These are phyloP conservation scores for Penicillium glabrum DNA, from an alignment of 2,329 filamentous ascomycete genomes.

Conservation along the genomic window DNA sequence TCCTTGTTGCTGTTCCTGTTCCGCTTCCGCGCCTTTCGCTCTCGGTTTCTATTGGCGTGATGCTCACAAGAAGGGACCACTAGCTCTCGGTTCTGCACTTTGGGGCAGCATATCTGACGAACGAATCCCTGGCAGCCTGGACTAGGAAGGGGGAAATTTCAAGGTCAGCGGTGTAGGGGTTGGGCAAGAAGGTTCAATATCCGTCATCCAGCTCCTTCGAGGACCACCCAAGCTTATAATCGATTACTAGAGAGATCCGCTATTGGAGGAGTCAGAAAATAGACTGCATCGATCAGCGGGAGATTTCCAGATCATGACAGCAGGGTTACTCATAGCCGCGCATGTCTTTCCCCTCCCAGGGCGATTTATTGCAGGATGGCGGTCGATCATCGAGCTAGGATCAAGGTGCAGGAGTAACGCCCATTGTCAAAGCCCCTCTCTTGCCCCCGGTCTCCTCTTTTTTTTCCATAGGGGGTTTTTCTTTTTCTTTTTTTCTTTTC, in stretches of 20 bases:
- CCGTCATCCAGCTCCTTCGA: slow-evolving; percentile 24
- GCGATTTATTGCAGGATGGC: slow-evolving; percentile 38
- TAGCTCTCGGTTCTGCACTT: slow-evolving; percentile 20
- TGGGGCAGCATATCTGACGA: slow-evolving; percentile 31
- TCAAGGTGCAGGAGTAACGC: slow-evolving; percentile 26
- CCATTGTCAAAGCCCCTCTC: slow-evolving; percentile 21
- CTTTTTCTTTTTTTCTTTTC: neutral
- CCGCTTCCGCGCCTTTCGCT: neutral
- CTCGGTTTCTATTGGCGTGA: slow-evolving; percentile 3
- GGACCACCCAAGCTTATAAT: slow-evolving; percentile 37
- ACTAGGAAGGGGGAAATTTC: slow-evolving; percentile 6
- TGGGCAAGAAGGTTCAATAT: slow-evolving; percentile 21
- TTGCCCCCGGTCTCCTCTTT: slow-evolving; percentile 1
- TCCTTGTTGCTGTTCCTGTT: neutral
- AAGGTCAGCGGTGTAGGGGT: slow-evolving; percentile 14
- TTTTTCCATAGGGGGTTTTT: neutral
- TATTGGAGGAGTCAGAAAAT: slow-evolving; percentile 41
- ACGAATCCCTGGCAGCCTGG: slow-evolving; percentile 11
- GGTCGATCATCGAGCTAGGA: slow-evolving; percentile 38
- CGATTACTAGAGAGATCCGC: slow-evolving; percentile 26
- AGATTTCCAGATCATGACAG: slow-evolving; percentile 38
- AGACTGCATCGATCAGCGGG: slow-evolving; percentile 35
- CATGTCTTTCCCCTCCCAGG: slow-evolving; percentile 31
- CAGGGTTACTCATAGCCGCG: slow-evolving; percentile 38
- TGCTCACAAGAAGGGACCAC: slow-evolving; percentile 27